Evolutionary conservation across 768 basidiomycete species (phyloP), one percentile per base, ranked within the genome.

Genomic region (Boletus reticuloceps): DNA sequence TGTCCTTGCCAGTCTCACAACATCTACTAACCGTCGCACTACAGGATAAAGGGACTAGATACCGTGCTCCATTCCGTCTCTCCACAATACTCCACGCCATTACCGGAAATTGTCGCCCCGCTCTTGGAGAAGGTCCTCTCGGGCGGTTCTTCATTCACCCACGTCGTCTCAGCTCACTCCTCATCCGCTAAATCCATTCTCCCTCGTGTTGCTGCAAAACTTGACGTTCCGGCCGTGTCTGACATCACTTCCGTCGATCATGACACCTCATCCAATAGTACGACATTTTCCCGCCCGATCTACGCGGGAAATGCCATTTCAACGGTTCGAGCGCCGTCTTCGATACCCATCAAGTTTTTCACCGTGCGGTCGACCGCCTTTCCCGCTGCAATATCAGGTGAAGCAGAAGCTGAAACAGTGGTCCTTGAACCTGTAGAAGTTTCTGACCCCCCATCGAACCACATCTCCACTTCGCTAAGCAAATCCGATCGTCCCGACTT

Each of bases 291-390:
- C 6, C 89, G 96, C 25, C 94, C 93, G 27, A 97, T 98, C 64
- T 98, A 99, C 64, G 97, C 97, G 22, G 97, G 97, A 47, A 98
- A 98, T 67, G 97, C 97, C 43, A 93, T 98, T 53, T 82, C 94
- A 25, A 96, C 94, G 41, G 87, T 99, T 61, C 85, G 86, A 55
- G 90, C 89, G 0, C 76, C 85, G 1, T 81, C 83, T n/a, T 81
- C 81, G 49, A 80, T 97, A 64, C 80, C 82, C 31, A 73, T 94
- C 75, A 98, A 98, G 71, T 85, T 99, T 71, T 93, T 98, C 74
- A 97, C 96, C 39, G 91, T 98, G 22, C 85, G 97, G 59, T 84
- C 88, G 16, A 96, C 94, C 2, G 91, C 94, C 11, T 98, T 97
- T 72, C 75, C 86, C 29, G 86, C 93, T 34, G 82, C 84, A 6